phyloP scores from a whole-genome alignment of 2,329 filamentous ascomycete genomes.

The Neofusicoccum ribis region DNA sequence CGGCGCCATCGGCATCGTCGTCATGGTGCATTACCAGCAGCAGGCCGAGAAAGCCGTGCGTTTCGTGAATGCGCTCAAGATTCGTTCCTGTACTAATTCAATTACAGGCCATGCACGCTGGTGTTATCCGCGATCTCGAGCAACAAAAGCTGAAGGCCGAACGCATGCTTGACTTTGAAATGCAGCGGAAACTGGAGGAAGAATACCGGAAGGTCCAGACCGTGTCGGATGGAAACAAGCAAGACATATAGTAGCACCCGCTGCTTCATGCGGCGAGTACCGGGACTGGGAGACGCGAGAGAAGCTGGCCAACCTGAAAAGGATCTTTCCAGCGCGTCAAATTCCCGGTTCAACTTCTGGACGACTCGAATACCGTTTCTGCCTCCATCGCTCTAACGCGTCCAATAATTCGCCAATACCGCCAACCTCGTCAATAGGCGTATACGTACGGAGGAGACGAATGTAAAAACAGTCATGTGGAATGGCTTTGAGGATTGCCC shows the following conservation, averaged over 20 bases:
- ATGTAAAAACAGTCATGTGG: too few relatives aligned
- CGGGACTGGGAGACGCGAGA: too few relatives aligned
- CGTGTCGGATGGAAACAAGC: constrained; percentile 51
- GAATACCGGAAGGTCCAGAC: constrained; percentile 89
- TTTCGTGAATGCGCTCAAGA: constrained; percentile 26
- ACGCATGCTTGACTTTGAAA: constrained; percentile 89
- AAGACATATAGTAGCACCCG: neutral
- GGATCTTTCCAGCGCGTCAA: neutral
- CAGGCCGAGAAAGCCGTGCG: constrained; percentile 77
- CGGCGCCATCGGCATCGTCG: constrained; percentile 73
- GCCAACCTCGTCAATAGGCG: too few relatives aligned
- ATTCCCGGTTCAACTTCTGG: too few relatives aligned
- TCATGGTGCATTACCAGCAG: constrained; percentile 88
- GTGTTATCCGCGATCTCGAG: constrained; percentile 92
- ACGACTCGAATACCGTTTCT: too few relatives aligned
- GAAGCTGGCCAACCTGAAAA: neutral
- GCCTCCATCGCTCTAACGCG: too few relatives aligned
- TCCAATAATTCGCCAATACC: too few relatives aligned
- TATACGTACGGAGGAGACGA: too few relatives aligned
- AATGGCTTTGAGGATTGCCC: neutral
- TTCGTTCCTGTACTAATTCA: neutral
- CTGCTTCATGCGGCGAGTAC: neutral
- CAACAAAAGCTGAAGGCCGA: constrained; percentile 88
- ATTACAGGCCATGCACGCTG: constrained; percentile 85
- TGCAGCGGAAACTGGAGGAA: constrained; percentile 80